These are phyloP conservation scores for Tuber calosporum DNA, from an alignment of 495 filamentous ascomycete species.

Conservation along the genomic window DNA sequence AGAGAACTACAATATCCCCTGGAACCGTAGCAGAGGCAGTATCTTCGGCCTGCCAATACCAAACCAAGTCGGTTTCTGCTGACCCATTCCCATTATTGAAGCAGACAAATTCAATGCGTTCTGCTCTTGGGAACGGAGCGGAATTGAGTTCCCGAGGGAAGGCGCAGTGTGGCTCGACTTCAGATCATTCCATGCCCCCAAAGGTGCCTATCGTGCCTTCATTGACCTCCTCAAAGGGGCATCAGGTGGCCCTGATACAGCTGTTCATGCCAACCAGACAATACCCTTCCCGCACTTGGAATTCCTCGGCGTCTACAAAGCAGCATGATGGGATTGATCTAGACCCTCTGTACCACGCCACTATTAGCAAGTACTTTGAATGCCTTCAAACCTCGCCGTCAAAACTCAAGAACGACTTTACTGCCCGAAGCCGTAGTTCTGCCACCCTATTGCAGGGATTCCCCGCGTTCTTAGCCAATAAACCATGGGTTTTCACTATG, in stretches of 20 bases:
- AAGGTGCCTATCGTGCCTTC: not conserved
- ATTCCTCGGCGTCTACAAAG: not conserved
- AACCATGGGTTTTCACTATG: not conserved
- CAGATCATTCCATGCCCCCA: not conserved
- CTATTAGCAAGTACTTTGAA: constrained; percentile 19
- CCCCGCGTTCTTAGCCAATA: constrained; percentile 13
- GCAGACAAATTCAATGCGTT: not conserved
- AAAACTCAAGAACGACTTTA: constrained; percentile 28
- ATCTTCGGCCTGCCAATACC: not conserved
- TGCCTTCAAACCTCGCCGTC: constrained; percentile 22
- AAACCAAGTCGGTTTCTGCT: not conserved
- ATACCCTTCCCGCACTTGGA: not conserved
- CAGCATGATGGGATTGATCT: constrained; percentile 1
- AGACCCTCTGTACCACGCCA: constrained; percentile 15
- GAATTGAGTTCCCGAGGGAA: not conserved
- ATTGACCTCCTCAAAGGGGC: not conserved
- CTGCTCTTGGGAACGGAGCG: not conserved
- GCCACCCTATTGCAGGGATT: not conserved
- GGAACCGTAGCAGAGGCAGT: not conserved
- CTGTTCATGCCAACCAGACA: not conserved
- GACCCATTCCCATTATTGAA: not conserved
- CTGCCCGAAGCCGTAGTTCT: not conserved
- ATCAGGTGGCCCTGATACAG: not conserved
- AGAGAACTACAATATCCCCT: not conserved
- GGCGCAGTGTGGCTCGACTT: not conserved